phyloP scores from a whole-genome alignment of 83 land plant genomes.

The Isoetes engelmannii region DNA sequence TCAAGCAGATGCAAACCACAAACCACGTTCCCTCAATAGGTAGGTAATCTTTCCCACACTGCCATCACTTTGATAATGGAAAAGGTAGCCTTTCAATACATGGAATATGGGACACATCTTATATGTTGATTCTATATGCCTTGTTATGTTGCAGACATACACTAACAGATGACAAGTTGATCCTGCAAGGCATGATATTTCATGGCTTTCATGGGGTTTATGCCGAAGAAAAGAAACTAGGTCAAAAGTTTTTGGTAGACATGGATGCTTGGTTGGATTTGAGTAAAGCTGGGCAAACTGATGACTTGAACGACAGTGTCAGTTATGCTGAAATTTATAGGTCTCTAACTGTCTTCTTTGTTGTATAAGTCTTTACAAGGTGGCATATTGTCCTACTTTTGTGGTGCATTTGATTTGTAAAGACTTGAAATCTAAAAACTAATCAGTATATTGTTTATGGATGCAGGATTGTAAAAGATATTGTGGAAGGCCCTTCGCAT shows the following conservation, averaged over 20 bases:
- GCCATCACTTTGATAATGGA: too few species aligned
- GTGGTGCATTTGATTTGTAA: too few species aligned
- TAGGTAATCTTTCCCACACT: too few species aligned
- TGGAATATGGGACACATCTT: too few species aligned
- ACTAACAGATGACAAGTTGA: slow-evolving; percentile 53
- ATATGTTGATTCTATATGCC: too few species aligned
- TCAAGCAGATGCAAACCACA: too few species aligned
- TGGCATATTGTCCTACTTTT: too few species aligned
- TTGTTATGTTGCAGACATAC: too few species aligned
- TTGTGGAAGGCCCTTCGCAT: slow-evolving; percentile 65
- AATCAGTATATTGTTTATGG: not conserved
- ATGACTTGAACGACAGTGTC: slow-evolving; percentile 52
- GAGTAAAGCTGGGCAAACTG: slow-evolving; percentile 50
- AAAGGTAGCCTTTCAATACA: too few species aligned
- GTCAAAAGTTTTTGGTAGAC: slow-evolving; percentile 78
- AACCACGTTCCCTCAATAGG: too few species aligned
- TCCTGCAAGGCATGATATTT: slow-evolving; percentile 71
- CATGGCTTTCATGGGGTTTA: slow-evolving; percentile 89
- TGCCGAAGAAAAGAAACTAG: slow-evolving; percentile 55
- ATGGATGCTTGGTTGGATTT: slow-evolving; percentile 88
- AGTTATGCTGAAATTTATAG: slow-evolving; percentile 80
- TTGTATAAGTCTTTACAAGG: too few species aligned
- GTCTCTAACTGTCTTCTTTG: slow-evolving; percentile 12
- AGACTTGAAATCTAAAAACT: too few species aligned
- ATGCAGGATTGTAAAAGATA: slow-evolving; percentile 45